phyloP scores from a whole-genome alignment of 805 yeast species.

The Candida corydali region DNA sequence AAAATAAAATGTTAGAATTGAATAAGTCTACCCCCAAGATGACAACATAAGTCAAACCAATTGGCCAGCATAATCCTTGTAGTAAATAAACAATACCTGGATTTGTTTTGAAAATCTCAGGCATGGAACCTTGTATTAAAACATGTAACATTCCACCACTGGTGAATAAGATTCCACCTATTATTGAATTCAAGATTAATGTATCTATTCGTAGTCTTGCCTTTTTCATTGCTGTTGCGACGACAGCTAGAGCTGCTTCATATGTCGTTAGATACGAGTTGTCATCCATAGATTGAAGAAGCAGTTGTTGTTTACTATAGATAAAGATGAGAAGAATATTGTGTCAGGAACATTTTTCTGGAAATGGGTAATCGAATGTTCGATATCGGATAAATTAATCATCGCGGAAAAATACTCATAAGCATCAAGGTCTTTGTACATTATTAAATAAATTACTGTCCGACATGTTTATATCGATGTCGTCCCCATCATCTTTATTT shows the following conservation, averaged over 20 bases:
- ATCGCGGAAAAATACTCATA: too few species aligned
- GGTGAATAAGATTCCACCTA: slow-evolving; percentile 68
- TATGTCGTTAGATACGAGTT: slow-evolving; percentile 63
- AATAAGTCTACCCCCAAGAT: slow-evolving; percentile 71
- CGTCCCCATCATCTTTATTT: background rate
- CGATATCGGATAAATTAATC: too few species aligned
- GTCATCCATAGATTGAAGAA: slow-evolving; percentile 15
- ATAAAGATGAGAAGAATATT: too few species aligned
- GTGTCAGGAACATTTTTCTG: too few species aligned
- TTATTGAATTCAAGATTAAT: slow-evolving; percentile 56
- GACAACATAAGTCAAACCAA: slow-evolving; percentile 73
- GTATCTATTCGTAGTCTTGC: slow-evolving; percentile 61
- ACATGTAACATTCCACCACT: slow-evolving; percentile 71
- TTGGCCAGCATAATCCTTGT: slow-evolving; percentile 62
- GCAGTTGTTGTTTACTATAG: too few species aligned
- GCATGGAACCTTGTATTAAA: slow-evolving; percentile 49
- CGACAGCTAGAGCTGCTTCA: slow-evolving; percentile 80
- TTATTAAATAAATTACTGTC: background rate
- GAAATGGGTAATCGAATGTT: too few species aligned
- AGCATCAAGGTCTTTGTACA: too few species aligned
- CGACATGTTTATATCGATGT: background rate
- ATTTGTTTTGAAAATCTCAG: slow-evolving; percentile 33
- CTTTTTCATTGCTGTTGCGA: slow-evolving; percentile 82
- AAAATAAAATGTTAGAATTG: slow-evolving; percentile 70
- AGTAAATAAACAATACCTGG: slow-evolving; percentile 52